phyloP scores from a whole-genome alignment of 345 rosid genomes.

The Boechera divaricarpa region DNA sequence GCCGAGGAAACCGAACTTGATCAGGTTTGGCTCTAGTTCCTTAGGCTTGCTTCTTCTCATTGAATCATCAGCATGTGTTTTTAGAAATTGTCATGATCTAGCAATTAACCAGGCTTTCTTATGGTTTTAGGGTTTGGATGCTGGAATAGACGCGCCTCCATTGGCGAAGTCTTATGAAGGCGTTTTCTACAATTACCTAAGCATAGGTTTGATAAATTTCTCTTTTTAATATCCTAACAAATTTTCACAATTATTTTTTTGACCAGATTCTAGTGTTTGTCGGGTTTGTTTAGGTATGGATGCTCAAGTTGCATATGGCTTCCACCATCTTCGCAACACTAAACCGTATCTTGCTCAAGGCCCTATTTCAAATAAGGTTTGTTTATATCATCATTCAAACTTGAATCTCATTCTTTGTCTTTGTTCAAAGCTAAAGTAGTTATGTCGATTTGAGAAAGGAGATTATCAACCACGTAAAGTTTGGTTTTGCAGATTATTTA shows the following conservation, averaged over 20 bases:
- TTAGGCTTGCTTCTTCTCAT: slow-evolving; percentile 15
- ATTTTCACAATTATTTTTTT: not conserved
- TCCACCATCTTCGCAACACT: slow-evolving; percentile 92
- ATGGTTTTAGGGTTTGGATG: slow-evolving; percentile 63
- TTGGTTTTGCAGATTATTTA: slow-evolving; percentile 71
- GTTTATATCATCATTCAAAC: not conserved
- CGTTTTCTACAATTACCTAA: slow-evolving; percentile 92
- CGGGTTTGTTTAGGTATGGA: slow-evolving; percentile 77
- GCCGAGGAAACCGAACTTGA: slow-evolving; percentile 67
- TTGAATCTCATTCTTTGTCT: slow-evolving; percentile 17
- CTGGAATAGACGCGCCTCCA: slow-evolving; percentile 67
- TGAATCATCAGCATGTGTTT: slow-evolving; percentile 8
- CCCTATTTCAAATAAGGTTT: slow-evolving; percentile 94
- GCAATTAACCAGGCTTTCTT: slow-evolving; percentile 12
- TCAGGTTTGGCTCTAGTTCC: slow-evolving; percentile 56
- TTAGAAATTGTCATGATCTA: not conserved
- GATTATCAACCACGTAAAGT: not conserved
- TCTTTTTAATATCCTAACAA: slow-evolving; percentile 13
- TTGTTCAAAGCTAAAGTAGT: not conserved
- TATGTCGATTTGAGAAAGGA: slow-evolving; percentile 3
- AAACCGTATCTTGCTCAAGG: slow-evolving; percentile 98
- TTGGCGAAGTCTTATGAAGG: slow-evolving; percentile 67
- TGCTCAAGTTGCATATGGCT: slow-evolving; percentile 97
- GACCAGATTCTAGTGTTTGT: slow-evolving; percentile 12
- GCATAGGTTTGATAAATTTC: slow-evolving; percentile 68